Percentiles rank a stretch among this genome's conserved stretches.
These are phyloP conservation scores for Rhodotorula sp. DNA, from an alignment of 1,284 basidiomycete genomes.

Conservation along the genomic window DNA sequence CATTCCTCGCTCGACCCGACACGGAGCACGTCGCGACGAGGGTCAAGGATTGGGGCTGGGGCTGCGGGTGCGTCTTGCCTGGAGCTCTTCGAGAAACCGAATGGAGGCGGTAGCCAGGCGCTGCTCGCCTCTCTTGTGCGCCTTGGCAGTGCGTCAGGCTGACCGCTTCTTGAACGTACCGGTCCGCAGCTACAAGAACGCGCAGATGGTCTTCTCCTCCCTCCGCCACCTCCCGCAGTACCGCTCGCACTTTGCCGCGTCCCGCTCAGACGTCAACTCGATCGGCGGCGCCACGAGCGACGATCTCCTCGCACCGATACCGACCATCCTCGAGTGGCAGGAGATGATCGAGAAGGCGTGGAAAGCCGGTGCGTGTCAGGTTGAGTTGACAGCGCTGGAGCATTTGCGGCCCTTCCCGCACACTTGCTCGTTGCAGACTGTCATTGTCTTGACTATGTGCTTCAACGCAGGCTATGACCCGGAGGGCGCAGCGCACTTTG, in stretches of 20 bases:
- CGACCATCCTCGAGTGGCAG: conserved; percentile 44
- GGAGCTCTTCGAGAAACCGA: not conserved
- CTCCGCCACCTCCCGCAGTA: conserved; percentile 37
- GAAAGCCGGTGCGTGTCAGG: conserved; percentile 26
- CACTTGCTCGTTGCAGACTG: too few relatives aligned
- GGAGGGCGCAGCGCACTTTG: conserved; percentile 41
- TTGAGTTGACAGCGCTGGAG: too few relatives aligned
- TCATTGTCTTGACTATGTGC: too few relatives aligned
- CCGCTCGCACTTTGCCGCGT: not conserved
- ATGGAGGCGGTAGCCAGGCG: too few relatives aligned
- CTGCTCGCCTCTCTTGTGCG: not conserved
- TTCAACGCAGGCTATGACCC: conserved; percentile 41
- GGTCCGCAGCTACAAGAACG: conserved; percentile 40
- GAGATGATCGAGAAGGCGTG: conserved; percentile 45
- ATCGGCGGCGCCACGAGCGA: not conserved
- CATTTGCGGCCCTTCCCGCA: not conserved
- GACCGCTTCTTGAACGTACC: too few relatives aligned
- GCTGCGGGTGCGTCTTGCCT: conserved; percentile 31
- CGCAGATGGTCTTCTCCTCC: conserved; percentile 45
- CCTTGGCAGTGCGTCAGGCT: not conserved
- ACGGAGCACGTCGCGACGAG: conserved; percentile 33
- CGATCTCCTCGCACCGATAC: conserved; percentile 21
- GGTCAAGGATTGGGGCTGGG: conserved; percentile 39
- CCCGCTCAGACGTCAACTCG: not conserved
- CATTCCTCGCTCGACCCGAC: conserved; percentile 20